A percentile compares a stretch with the other conserved stretches of the same genome.
phyloP scores from a whole-genome alignment of 73 alveolate species.

The Paramecium octaurelia region DNA sequence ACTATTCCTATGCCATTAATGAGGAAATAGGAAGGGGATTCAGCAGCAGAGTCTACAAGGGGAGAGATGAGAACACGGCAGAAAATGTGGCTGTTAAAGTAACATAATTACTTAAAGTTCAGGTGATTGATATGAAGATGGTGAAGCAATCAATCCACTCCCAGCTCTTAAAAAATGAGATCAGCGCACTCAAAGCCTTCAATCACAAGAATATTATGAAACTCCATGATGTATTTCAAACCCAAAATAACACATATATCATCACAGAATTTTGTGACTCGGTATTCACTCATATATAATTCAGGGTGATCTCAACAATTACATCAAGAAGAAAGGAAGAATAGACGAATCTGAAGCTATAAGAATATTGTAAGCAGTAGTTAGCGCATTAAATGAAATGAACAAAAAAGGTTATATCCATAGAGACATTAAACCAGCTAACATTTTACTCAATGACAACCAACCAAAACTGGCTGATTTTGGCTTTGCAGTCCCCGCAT shows the following conservation, averaged over 20 bases:
- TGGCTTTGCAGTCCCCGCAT: slow-evolving; percentile 52
- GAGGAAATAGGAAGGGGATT: slow-evolving; percentile 59
- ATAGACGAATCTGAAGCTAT: slow-evolving; percentile 52
- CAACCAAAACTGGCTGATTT: slow-evolving; percentile 57
- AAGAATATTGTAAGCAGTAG: slow-evolving; percentile 4
- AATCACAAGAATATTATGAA: slow-evolving; percentile 44
- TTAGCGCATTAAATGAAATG: slow-evolving; percentile 38
- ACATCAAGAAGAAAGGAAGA: not conserved
- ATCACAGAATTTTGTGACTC: slow-evolving; percentile 57
- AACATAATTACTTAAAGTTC: not conserved
- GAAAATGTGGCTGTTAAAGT: slow-evolving; percentile 59
- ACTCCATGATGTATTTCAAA: slow-evolving; percentile 54
- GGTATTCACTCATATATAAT: not conserved
- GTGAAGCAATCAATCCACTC: slow-evolving; percentile 45
- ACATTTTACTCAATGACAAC: slow-evolving; percentile 39
- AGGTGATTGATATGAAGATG: slow-evolving; percentile 60
- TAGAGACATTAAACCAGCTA: slow-evolving; percentile 63
- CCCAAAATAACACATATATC: slow-evolving; percentile 52
- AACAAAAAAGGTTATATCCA: slow-evolving; percentile 42
- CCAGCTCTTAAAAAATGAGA: slow-evolving; percentile 39
- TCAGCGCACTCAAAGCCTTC: slow-evolving; percentile 41
- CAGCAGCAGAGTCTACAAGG: slow-evolving; percentile 45
- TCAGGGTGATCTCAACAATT: slow-evolving; percentile 52
- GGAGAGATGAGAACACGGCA: slow-evolving; percentile 48
- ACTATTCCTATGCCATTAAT: slow-evolving; percentile 48